A percentile compares a stretch with the other conserved stretches of the same genome.
Evolutionary conservation across 2,329 filamentous ascomycete genomes (phyloP).

Genomic region (Epicoccum nigrum): DNA sequence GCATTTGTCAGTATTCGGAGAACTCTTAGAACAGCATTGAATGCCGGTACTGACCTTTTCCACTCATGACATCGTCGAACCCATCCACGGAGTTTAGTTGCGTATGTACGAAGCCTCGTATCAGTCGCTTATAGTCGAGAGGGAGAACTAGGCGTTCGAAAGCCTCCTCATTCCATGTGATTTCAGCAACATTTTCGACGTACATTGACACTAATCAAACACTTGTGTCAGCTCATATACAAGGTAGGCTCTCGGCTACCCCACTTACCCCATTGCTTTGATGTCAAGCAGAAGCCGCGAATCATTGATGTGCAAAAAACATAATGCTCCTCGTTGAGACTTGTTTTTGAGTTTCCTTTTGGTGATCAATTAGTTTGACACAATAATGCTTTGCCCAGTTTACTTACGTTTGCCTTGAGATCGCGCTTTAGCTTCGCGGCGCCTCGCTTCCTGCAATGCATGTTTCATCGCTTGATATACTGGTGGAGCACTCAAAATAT

Average conservation of each 20-base stretch:
- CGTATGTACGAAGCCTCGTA: slow-evolving; percentile 82
- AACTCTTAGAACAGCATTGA: not conserved
- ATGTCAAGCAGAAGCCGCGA: slow-evolving; percentile 81
- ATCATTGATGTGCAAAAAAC: slow-evolving; percentile 80
- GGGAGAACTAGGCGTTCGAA: slow-evolving; percentile 80
- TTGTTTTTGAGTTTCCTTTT: slow-evolving; percentile 59
- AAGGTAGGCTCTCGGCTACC: not conserved
- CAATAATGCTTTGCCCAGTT: slow-evolving; percentile 35
- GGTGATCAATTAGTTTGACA: slow-evolving; percentile 66
- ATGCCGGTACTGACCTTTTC: slow-evolving; percentile 70
- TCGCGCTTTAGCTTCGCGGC: not conserved
- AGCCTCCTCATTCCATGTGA: slow-evolving; percentile 79
- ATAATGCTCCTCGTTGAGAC: slow-evolving; percentile 42
- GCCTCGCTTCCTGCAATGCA: not conserved
- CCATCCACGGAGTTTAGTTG: slow-evolving; percentile 75
- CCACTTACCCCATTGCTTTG: slow-evolving; percentile 73
- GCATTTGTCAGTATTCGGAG: not conserved
- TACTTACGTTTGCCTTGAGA: not conserved
- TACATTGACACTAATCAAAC: slow-evolving; percentile 68
- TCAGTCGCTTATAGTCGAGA: slow-evolving; percentile 64
- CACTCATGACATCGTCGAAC: slow-evolving; percentile 71
- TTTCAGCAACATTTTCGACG: slow-evolving; percentile 76
- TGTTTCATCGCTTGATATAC: slow-evolving; percentile 36
- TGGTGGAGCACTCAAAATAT: slow-evolving; percentile 5
- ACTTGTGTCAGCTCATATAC: not conserved